Base-by-base conservation (phyloP, 2,329 filamentous ascomycete species). In the Daldinia sp. region DNA sequence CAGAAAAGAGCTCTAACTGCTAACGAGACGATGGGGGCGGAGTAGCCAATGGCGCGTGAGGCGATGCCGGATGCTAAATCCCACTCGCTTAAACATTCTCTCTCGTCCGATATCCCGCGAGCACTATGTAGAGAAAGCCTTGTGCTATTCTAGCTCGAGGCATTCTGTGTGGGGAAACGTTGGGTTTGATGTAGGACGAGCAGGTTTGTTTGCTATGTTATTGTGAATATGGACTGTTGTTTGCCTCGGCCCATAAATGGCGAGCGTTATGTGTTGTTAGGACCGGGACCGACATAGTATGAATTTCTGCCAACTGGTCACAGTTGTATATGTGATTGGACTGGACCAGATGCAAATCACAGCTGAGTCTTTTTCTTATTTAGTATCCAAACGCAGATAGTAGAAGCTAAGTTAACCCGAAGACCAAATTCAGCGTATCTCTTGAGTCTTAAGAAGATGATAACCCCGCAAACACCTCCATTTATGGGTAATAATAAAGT, bases 141-240 rank as follows among this genome's bases (percentile, higher is more conserved):
- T 29, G 56, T 58, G 53, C 57, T 58, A 58, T 32, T 49, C n/a
- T 63, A 63, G 58, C 43, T 59, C 51, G 25, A 58, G 63, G 52
- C 59, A 15, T 66, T 63, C 41, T 52, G 9, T 32, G 61, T 32
- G 48, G 52, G 23, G 56, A 32, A 43, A 49, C 10, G 27, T 4
- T 23, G 6, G 29, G 30, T 39, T 27, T 37, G 41, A 45, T 52
- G 11, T 53, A 49, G n/a, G 27, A 59, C 25, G 27, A 25, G 32
- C 21, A 47, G 10, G 27, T 11, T 48, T 47, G 39, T 34, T 11
- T 32, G 17, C 15, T 15, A 30, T 21, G 9, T n/a, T 34, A 8
- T n/a, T 43, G 21, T 17, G 19, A 35, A n/a, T 25, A 15, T 39
- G 25, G 10, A 6, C 17, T 29, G 3, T 35, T 51, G 21, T 51